phyloP scores from a whole-genome alignment of 1,139 yeast species.

The Yamadazyma spencermartinsiae region DNA sequence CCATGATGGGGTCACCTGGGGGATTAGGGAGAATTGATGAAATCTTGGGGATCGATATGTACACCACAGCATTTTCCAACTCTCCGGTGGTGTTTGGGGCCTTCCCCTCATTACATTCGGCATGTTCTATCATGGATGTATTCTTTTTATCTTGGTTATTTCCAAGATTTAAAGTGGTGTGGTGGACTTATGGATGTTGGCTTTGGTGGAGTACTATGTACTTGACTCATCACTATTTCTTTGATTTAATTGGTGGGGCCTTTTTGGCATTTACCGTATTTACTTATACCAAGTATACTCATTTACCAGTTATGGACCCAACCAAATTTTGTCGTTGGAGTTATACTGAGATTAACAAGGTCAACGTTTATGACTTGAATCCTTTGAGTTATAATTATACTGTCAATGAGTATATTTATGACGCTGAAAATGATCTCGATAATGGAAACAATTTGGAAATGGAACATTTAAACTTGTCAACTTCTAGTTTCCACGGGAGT shows the following conservation, averaged over 20 bases:
- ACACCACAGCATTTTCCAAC: slow-evolving; percentile 81
- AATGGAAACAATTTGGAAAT: slow-evolving; percentile 4
- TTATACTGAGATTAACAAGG: slow-evolving; percentile 43
- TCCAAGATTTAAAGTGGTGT: slow-evolving; percentile 63
- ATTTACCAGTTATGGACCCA: slow-evolving; percentile 67
- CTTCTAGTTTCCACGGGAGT: slow-evolving; percentile 5
- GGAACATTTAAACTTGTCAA: background rate
- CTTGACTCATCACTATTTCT: slow-evolving; percentile 91
- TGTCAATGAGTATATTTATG: slow-evolving; percentile 15
- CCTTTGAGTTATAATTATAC: slow-evolving; percentile 28
- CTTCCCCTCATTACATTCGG: slow-evolving; percentile 93
- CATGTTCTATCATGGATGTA: slow-evolving; percentile 92
- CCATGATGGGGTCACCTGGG: slow-evolving; percentile 95
- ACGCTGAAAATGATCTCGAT: slow-evolving; percentile 4
- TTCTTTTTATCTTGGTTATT: slow-evolving; percentile 79
- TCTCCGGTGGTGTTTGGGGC: slow-evolving; percentile 98
- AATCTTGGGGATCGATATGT: slow-evolving; percentile 77
- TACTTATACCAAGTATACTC: slow-evolving; percentile 68
- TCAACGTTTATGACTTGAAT: slow-evolving; percentile 29
- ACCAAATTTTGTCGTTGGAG: slow-evolving; percentile 84
- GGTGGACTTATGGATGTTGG: slow-evolving; percentile 81
- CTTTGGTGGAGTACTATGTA: slow-evolving; percentile 99
- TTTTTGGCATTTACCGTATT: slow-evolving; percentile 70
- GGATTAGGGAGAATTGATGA: slow-evolving; percentile 89
- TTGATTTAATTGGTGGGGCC: slow-evolving; percentile 91